Evolutionary conservation across 768 basidiomycete genomes (phyloP).

Genomic region (Suillus lakei): DNA sequence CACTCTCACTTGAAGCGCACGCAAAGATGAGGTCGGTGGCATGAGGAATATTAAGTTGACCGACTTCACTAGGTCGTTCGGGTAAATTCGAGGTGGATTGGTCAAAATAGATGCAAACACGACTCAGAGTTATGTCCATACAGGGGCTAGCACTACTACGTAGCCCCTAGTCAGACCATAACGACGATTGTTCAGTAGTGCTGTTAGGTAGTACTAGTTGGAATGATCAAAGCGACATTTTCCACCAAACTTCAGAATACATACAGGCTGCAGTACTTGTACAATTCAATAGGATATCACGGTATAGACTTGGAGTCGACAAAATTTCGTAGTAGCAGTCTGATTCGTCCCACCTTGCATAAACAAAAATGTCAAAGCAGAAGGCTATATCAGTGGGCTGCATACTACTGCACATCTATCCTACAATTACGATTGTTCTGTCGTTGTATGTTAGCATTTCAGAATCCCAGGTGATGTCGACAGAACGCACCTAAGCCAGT

Average conservation of each 20-base stretch:
- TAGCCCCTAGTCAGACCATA: too few species aligned
- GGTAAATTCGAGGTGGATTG: constrained; percentile 10
- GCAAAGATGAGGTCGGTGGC: constrained; percentile 55
- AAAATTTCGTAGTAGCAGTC: constrained; percentile 44
- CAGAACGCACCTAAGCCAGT: not conserved
- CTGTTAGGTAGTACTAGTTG: too few species aligned
- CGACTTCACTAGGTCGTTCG: not conserved
- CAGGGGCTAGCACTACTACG: too few species aligned
- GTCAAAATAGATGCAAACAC: constrained; percentile 33
- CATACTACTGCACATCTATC: not conserved
- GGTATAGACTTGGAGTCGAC: constrained; percentile 33
- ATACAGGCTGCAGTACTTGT: not conserved
- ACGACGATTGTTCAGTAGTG: too few species aligned
- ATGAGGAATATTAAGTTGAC: constrained; percentile 30
- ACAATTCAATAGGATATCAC: not conserved
- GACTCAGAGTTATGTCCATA: too few species aligned
- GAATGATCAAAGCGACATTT: too few species aligned
- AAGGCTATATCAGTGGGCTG: not conserved
- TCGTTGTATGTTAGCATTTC: not conserved
- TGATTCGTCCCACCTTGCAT: constrained; percentile 19
- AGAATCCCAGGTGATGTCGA: not conserved
- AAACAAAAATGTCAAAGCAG: not conserved
- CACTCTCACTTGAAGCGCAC: constrained; percentile 27
- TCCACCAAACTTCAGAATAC: too few species aligned
- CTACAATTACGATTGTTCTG: not conserved